These are phyloP conservation scores for Rhizopogon sp. DNA, from an alignment of 768 basidiomycete genomes.

Conservation along the genomic window DNA sequence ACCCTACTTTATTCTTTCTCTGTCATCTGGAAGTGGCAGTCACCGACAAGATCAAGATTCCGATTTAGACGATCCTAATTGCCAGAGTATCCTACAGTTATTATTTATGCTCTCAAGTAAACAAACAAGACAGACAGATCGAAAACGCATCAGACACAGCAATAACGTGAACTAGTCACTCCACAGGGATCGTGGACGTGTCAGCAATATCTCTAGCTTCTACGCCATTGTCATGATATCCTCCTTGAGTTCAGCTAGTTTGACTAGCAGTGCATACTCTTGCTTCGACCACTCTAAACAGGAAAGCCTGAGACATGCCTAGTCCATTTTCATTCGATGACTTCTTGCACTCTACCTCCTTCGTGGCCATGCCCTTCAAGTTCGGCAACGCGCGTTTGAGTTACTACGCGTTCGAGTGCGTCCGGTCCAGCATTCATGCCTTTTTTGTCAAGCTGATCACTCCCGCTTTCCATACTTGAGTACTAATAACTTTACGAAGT, in stretches of 20 bases:
- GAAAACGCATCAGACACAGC: background rate
- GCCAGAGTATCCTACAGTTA: background rate
- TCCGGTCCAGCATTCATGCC: too few relatives aligned
- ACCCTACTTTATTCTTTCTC: slow-evolving; percentile 44
- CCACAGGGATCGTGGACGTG: slow-evolving; percentile 32
- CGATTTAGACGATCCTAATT: background rate
- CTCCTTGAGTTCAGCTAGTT: slow-evolving; percentile 41
- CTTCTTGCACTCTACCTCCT: slow-evolving; percentile 45
- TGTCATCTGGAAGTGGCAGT: slow-evolving; percentile 39
- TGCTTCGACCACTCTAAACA: slow-evolving; percentile 66
- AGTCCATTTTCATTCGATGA: slow-evolving; percentile 40
- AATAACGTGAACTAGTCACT: background rate
- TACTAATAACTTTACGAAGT: too few relatives aligned
- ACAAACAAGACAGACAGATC: background rate
- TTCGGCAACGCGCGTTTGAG: slow-evolving; percentile 61
- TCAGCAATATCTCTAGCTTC: slow-evolving; percentile 45
- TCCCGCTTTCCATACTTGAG: too few relatives aligned
- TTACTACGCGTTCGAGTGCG: too few relatives aligned
- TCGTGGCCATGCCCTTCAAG: slow-evolving; percentile 51
- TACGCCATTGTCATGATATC: slow-evolving; percentile 46
- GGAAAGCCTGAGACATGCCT: slow-evolving; percentile 72
- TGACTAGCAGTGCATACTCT: slow-evolving; percentile 43
- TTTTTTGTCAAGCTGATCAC: too few relatives aligned
- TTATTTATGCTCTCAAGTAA: background rate
- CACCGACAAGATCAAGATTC: background rate